A percentile compares a stretch with the other conserved stretches of the same genome.
Evolutionary conservation across 805 yeast genomes (phyloP).

Genomic region (Starmerella stellata): DNA sequence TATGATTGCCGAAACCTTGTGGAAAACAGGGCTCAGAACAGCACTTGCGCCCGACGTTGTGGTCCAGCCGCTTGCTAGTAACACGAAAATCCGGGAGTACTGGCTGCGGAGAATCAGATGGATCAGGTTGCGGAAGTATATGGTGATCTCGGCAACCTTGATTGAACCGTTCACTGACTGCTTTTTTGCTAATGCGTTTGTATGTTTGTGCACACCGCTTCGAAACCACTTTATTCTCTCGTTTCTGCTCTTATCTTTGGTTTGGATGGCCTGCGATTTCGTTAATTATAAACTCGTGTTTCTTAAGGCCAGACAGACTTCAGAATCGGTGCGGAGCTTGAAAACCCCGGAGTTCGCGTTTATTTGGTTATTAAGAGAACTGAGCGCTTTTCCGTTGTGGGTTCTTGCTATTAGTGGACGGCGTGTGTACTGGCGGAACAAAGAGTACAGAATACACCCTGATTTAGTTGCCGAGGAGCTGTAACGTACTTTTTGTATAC

Average conservation of each 20-base stretch:
- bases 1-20: slow-evolving; percentile 72
- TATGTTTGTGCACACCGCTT: slow-evolving; percentile 6
- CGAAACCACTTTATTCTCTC: slow-evolving; percentile 27
- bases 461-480: slow-evolving; percentile 48
- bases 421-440: slow-evolving; percentile 47
- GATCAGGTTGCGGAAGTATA: slow-evolving; percentile 70
- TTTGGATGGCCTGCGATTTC: slow-evolving; percentile 54
- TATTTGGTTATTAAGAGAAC: slow-evolving; percentile 53
- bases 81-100: slow-evolving; percentile 34
- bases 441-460: slow-evolving; percentile 50
- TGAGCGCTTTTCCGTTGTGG: slow-evolving; percentile 73
- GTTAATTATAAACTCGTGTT: slow-evolving; percentile 28
- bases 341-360: slow-evolving; percentile 22
- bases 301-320: too few relatives aligned
- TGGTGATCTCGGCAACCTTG: slow-evolving; percentile 71
- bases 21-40: slow-evolving; percentile 60
- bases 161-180: slow-evolving; percentile 78
- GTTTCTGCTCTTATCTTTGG: too few relatives aligned
- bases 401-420: slow-evolving; percentile 59
- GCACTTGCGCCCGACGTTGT: slow-evolving; percentile 65
- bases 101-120: slow-evolving; percentile 57
- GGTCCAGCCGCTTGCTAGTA: slow-evolving; percentile 43
- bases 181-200: slow-evolving; percentile 34
- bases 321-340: slow-evolving; percentile 6
- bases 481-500: not conserved